Evolutionary conservation across 192 early-diverging fungal species (phyloP).

Genomic region (Coemansia sp.): DNA sequence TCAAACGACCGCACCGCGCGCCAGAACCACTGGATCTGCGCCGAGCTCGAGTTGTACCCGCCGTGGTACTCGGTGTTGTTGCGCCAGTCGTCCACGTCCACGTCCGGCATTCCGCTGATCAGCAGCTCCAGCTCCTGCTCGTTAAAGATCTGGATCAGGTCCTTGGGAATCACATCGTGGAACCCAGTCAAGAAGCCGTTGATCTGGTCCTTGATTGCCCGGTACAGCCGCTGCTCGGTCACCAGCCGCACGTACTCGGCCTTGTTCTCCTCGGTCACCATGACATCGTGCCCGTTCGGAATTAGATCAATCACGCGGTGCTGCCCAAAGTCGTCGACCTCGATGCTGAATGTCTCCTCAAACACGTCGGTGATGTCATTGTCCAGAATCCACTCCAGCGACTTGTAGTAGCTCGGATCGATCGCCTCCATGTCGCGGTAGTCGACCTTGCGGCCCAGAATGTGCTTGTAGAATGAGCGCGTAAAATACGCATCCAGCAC

Average conservation of each 20-base stretch:
- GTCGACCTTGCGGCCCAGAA: constrained; percentile 87
- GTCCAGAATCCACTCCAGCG: constrained; percentile 94
- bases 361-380: constrained; percentile 95
- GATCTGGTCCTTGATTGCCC: constrained; percentile 94
- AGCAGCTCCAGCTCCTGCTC: constrained; percentile 98
- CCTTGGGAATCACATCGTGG: constrained; percentile 90
- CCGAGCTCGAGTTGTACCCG: constrained; percentile 76
- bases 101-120: constrained; percentile 97
- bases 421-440: constrained; percentile 98
- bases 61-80: constrained; percentile 97
- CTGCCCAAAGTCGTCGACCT: constrained; percentile 91
- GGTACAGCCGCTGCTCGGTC: constrained; percentile 84
- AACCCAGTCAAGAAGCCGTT: constrained; percentile 89
- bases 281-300: constrained; percentile 77
- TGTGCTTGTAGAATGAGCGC: constrained; percentile 97
- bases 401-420: constrained; percentile 95
- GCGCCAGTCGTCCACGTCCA: constrained; percentile 99
- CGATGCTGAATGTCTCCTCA: constrained; percentile 91
- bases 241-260: constrained; percentile 92
- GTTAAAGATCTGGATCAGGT: constrained; percentile 95
- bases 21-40: constrained; percentile 99
- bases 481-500: constrained; percentile 96
- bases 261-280: constrained; percentile 95
- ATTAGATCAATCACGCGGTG: constrained; percentile 83
- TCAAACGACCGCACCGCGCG: constrained; percentile 92